phyloP scores from a whole-genome alignment of 2,329 filamentous ascomycete genomes.

The Ophiostoma sp. region DNA sequence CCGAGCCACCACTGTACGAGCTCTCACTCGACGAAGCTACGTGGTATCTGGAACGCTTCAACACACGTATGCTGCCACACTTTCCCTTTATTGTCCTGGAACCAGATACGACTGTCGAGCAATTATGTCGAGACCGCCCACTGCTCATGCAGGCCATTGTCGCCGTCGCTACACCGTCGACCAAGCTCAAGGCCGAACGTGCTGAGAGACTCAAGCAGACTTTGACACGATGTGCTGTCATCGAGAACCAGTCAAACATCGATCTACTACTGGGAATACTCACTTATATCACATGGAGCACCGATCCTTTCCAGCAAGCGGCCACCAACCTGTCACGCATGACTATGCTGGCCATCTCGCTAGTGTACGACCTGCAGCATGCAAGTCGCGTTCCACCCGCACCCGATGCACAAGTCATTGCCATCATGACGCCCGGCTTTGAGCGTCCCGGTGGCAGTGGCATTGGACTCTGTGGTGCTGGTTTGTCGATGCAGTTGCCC shows the following conservation, averaged over 20 bases:
- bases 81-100: conserved; percentile 40
- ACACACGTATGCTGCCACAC: conserved; percentile 38
- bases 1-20: conserved; percentile 10
- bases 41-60: conserved; percentile 35
- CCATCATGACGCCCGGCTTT: conserved; percentile 36
- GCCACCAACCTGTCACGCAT: conserved; percentile 38
- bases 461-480: background rate
- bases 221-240: conserved; percentile 36
- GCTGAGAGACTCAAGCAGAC: conserved; percentile 37
- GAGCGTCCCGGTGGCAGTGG: conserved; percentile 16
- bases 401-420: conserved; percentile 37
- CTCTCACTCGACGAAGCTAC: conserved; percentile 27
- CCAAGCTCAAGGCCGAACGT: conserved; percentile 33
- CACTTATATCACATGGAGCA: conserved; percentile 43
- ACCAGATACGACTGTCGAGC: conserved; percentile 33
- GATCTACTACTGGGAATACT: conserved; percentile 41
- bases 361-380: conserved; percentile 41
- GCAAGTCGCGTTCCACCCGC: conserved; percentile 35
- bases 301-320: conserved; percentile 35
- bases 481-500: conserved; percentile 20
- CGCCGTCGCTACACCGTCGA: conserved; percentile 38
- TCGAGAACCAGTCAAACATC: conserved; percentile 35
- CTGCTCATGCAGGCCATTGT: conserved; percentile 41
- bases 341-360: conserved; percentile 41
- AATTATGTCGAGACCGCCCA: conserved; percentile 38